Evolutionary conservation across 306 rosid genomes (phyloP).

Genomic region (Vigna reflexopilosa): DNA sequence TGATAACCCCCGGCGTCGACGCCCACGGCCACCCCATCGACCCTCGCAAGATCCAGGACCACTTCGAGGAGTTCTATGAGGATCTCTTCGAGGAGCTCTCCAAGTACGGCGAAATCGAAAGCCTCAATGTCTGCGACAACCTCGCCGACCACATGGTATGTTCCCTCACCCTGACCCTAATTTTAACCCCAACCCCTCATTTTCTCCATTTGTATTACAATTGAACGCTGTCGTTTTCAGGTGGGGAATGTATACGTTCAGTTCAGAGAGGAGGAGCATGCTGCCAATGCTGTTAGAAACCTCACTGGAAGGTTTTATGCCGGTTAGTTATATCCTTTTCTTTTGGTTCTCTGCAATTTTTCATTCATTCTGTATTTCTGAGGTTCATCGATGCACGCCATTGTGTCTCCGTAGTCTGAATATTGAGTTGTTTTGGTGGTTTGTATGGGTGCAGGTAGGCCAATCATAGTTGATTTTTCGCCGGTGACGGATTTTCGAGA

Average conservation of each 20-base stretch:
- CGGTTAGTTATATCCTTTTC: conserved; percentile 44
- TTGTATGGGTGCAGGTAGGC: conserved; percentile 59
- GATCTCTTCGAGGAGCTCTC: conserved; percentile 71
- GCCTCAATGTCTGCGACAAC: conserved; percentile 76
- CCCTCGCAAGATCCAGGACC: conserved; percentile 64
- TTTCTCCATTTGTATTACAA: background rate
- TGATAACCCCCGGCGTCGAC: conserved; percentile 80
- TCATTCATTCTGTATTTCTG: background rate
- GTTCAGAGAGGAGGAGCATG: conserved; percentile 75
- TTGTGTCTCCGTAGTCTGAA: background rate
- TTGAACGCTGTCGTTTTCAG: conserved; percentile 40
- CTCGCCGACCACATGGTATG: conserved; percentile 76
- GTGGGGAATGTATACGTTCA: conserved; percentile 84
- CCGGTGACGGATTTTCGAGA: conserved; percentile 77
- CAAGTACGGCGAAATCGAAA: conserved; percentile 73
- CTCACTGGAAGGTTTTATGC: conserved; percentile 75
- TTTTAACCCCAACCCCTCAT: too few relatives aligned
- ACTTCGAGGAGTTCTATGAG: conserved; percentile 80
- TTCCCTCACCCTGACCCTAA: background rate
- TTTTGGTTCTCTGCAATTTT: background rate
- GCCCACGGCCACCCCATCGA: conserved; percentile 65
- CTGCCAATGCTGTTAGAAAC: conserved; percentile 62
- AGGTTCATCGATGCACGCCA: background rate
- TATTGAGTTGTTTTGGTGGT: background rate
- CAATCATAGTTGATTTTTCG: conserved; percentile 77